A percentile compares a stretch with the other conserved stretches of the same genome.
phyloP scores from a whole-genome alignment of 2,329 filamentous ascomycete genomes.

The Aspergillus clavatus region DNA sequence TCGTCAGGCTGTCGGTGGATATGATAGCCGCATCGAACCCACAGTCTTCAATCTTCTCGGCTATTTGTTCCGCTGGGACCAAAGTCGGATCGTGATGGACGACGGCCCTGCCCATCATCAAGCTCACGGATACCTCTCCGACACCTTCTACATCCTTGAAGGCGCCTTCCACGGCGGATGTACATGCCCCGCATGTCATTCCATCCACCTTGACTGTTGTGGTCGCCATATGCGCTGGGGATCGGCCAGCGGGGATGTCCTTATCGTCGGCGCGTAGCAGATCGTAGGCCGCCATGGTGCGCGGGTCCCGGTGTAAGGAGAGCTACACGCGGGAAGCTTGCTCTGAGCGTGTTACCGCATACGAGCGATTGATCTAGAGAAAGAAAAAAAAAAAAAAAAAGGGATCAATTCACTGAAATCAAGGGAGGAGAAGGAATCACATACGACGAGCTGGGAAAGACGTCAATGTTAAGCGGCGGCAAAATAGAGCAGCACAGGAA shows the following conservation, averaged over 20 bases:
- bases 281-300: conserved; percentile 17
- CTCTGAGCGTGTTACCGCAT: conserved; percentile 14
- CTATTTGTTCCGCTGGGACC: conserved; percentile 69
- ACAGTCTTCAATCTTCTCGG: conserved; percentile 82
- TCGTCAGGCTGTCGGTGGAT: conserved; percentile 67
- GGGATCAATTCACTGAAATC: background rate
- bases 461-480: background rate
- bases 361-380: conserved; percentile 6
- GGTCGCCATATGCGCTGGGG: conserved; percentile 68
- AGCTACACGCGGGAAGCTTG: conserved; percentile 13
- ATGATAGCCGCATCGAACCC: conserved; percentile 89
- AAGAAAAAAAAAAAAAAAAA: background rate
- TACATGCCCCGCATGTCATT: conserved; percentile 86
- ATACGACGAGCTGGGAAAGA: background rate
- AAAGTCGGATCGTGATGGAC: conserved; percentile 77
- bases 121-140: conserved; percentile 80
- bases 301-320: conserved; percentile 11
- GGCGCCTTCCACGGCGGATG: conserved; percentile 87
- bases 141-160: conserved; percentile 79
- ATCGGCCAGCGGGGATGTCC: conserved; percentile 10
- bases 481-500: background rate
- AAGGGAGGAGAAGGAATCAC: background rate
- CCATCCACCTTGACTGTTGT: conserved; percentile 88
- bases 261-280: conserved; percentile 15
- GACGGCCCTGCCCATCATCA: conserved; percentile 95